These are phyloP conservation scores for Antitrichia curtipendula DNA, from an alignment of 225 moss, liverwort and hornwort species.

Conservation along the genomic window DNA sequence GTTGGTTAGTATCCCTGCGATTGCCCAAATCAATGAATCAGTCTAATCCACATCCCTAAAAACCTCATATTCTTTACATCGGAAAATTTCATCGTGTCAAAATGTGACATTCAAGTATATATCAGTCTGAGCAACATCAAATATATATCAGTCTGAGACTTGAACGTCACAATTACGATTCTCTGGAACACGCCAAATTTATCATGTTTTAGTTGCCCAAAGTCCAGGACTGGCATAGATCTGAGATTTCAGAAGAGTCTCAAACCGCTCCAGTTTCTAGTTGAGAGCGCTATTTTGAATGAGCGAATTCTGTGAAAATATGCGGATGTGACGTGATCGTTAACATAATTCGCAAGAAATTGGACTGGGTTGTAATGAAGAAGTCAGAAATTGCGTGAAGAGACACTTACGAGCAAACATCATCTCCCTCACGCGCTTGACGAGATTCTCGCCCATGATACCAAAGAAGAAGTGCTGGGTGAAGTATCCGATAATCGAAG, in stretches of 20 bases:
- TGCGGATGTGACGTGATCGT: background rate
- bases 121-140: background rate
- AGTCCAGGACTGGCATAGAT: background rate
- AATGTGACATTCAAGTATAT: background rate
- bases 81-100: background rate
- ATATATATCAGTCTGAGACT: background rate
- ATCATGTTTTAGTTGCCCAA: background rate
- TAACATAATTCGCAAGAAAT: no score
- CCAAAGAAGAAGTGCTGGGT: constrained; percentile 46
- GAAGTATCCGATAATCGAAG: constrained; percentile 9
- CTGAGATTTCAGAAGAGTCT: background rate
- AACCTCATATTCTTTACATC: background rate
- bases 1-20: constrained; percentile 29
- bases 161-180: background rate
- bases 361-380: background rate
- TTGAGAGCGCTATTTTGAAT: background rate
- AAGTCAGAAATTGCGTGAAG: background rate
- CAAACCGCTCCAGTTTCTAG: background rate
- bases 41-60: background rate
- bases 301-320: background rate
- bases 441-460: constrained; percentile 56
- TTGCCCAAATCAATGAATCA: background rate
- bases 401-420: constrained; percentile 36
- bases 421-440: constrained; percentile 48
- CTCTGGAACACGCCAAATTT: background rate